A percentile compares a stretch with the other conserved stretches of the same genome.
Evolutionary conservation across 257 asterid species (phyloP).

Genomic region (Solanum acaule): DNA sequence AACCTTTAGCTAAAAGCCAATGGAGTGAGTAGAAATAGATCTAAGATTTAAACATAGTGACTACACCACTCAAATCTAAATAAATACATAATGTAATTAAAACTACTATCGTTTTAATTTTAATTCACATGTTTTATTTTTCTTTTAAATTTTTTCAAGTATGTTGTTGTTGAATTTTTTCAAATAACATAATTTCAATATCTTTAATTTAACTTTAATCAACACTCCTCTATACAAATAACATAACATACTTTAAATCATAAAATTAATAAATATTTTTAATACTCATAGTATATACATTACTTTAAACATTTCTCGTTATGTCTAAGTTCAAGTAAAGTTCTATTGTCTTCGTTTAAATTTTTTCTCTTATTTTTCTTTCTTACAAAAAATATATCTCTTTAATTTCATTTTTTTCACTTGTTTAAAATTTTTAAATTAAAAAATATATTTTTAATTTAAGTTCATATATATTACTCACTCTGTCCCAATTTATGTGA

Average conservation of each 20-base stretch:
- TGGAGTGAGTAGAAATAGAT: background rate
- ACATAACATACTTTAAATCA: background rate
- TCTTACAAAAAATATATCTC: too few species aligned
- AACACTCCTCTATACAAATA: background rate
- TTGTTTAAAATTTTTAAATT: background rate
- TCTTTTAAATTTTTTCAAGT: background rate
- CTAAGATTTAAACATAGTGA: background rate
- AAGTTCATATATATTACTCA: too few species aligned
- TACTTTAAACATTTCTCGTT: background rate
- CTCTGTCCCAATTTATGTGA: too few species aligned
- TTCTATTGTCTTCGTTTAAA: background rate
- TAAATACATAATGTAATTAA: background rate
- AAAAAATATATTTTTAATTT: background rate
- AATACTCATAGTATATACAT: background rate
- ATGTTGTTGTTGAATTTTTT: background rate
- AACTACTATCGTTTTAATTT: background rate
- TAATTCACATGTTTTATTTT: background rate
- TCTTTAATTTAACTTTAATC: background rate
- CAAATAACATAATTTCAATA: background rate
- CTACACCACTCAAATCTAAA: background rate
- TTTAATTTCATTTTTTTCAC: background rate
- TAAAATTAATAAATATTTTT: background rate
- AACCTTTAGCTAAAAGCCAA: background rate
- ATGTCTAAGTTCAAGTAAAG: background rate
- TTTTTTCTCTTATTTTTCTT: background rate